Evolutionary conservation across 148 eudicot species (phyloP).

Genomic region (Suaeda aralocaspica): DNA sequence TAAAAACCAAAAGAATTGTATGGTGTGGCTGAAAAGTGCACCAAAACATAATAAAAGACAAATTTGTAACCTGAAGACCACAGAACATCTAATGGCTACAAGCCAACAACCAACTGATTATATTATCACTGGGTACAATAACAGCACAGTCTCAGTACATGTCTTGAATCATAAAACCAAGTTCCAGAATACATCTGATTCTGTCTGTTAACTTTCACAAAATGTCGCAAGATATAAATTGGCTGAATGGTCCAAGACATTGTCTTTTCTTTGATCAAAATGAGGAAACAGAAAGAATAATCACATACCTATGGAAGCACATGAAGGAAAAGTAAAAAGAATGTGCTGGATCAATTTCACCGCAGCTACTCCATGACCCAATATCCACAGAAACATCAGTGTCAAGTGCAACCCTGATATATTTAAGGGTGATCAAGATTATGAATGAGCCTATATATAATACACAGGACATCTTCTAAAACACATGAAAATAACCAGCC

Average conservation of each 20-base stretch:
- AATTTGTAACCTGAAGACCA: not conserved
- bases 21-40: not conserved
- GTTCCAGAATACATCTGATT: not conserved
- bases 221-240: not conserved
- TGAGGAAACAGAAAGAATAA: conserved; percentile 1
- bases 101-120: not conserved
- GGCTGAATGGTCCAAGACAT: not conserved
- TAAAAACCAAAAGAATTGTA: not conserved
- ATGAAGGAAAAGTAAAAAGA: conserved; percentile 67
- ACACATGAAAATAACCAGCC: not conserved
- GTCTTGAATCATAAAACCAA: not conserved
- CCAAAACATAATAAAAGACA: not conserved
- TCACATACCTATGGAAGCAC: conserved; percentile 82
- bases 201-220: not conserved
- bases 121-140: not conserved
- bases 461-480: not conserved
- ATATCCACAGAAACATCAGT: conserved; percentile 49
- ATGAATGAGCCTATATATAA: not conserved
- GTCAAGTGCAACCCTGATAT: conserved; percentile 36
- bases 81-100: not conserved
- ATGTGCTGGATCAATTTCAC: conserved; percentile 66
- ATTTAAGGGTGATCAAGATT: conserved; percentile 4
- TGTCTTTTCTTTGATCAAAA: not conserved
- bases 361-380: conserved; percentile 64
- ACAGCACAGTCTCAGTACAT: not conserved